Conservation (phyloP, 768 basidiomycete species). For the Dacryopinax primogenitus region DNA sequence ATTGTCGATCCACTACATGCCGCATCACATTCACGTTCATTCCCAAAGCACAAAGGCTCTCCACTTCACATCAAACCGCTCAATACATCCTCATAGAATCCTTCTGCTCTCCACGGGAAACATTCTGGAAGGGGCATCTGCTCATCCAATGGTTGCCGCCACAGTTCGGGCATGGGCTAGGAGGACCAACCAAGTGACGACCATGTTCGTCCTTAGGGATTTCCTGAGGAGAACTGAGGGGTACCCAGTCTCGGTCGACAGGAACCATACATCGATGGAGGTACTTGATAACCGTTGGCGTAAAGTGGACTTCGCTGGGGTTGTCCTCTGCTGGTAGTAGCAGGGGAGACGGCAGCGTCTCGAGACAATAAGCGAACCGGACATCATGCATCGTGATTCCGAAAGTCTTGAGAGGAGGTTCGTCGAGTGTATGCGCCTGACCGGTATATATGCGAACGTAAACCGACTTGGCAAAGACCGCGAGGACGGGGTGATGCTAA, state of each 20-base stretch:
- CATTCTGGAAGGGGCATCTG: background rate
- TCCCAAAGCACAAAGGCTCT: background rate
- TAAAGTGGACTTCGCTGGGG: background rate
- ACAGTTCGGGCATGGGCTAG: constrained; percentile 4
- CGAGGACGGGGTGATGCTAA: constrained; percentile 10
- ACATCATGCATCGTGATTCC: background rate
- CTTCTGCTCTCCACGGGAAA: background rate
- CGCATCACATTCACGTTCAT: background rate
- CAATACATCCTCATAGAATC: background rate
- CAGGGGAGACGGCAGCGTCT: background rate
- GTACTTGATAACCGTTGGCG: background rate
- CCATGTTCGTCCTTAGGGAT: background rate
- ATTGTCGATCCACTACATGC: background rate
- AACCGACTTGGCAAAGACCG: background rate
- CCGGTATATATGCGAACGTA: background rate
- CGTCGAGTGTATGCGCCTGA: background rate
- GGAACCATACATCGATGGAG: background rate
- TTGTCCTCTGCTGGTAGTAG: background rate
- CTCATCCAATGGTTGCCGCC: background rate
- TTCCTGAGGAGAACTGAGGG: background rate
- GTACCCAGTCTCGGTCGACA: background rate
- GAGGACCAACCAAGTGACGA: background rate
- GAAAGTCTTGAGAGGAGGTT: background rate
- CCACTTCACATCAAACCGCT: background rate
- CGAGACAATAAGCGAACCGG: background rate